Evolutionary conservation across 805 yeast genomes (phyloP).

Genomic region (Yamadazyma sp.): DNA sequence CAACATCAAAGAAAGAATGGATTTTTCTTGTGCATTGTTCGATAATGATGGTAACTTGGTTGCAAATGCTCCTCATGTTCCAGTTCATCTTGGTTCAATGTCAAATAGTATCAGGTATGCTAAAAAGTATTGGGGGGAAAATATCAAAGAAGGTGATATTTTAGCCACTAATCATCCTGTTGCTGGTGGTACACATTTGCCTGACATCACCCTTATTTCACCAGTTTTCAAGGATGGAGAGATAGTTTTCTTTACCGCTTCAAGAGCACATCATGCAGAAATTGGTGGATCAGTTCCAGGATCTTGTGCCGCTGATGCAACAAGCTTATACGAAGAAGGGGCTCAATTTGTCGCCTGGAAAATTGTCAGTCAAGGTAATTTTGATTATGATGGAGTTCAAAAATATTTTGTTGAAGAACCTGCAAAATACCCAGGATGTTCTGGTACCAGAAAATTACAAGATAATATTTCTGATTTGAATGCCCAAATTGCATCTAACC

Average conservation of each 20-base stretch:
- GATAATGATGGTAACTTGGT: constrained; percentile 74
- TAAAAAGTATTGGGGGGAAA: constrained; percentile 60
- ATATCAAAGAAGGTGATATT: constrained; percentile 70
- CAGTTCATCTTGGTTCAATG: constrained; percentile 87
- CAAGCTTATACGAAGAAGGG: constrained; percentile 16
- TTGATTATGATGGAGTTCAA: constrained; percentile 15
- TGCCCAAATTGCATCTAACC: constrained; percentile 86
- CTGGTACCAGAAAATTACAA: constrained; percentile 17
- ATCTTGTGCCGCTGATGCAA: constrained; percentile 17
- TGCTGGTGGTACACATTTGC: constrained; percentile 83
- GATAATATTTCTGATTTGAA: constrained; percentile 51
- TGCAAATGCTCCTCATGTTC: constrained; percentile 87
- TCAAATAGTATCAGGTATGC: constrained; percentile 73
- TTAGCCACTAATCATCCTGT: constrained; percentile 78
- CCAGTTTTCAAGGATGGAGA: constrained; percentile 18
- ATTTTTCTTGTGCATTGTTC: constrained; percentile 82
- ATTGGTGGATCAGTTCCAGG: constrained; percentile 23
- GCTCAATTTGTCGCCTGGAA: constrained; percentile 16
- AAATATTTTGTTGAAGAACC: constrained; percentile 14
- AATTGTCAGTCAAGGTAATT: constrained; percentile 14
- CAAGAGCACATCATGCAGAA: constrained; percentile 24
- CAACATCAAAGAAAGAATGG: constrained; percentile 79
- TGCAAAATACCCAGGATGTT: constrained; percentile 23
- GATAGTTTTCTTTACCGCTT: constrained; percentile 15
- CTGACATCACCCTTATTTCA: constrained; percentile 47